Conservation (phyloP, 75 land plant genomes). For the Ceratopteris richardii region DNA sequence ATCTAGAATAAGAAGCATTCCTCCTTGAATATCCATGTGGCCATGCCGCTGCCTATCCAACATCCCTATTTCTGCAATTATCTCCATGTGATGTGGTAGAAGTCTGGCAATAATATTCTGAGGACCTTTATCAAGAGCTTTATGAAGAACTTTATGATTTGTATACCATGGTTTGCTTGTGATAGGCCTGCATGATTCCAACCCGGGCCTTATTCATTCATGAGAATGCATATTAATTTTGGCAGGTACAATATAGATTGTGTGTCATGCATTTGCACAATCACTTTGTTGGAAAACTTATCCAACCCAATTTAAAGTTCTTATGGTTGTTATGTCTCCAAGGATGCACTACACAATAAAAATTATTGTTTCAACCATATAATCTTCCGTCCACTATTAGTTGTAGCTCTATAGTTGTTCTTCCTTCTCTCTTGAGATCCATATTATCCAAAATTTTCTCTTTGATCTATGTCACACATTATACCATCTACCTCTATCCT, state of each 20-base stretch:
- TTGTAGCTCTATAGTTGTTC: conserved; percentile 86
- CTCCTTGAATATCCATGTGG: too few relatives aligned
- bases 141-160: conserved; percentile 95
- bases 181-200: conserved; percentile 95
- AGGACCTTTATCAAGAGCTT: conserved; percentile 97
- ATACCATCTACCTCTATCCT: too few relatives aligned
- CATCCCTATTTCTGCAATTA: conserved; percentile 83
- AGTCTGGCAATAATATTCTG: conserved; percentile 71
- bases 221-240: conserved; percentile 78
- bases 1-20: too few relatives aligned
- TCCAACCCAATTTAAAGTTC: conserved; percentile 39
- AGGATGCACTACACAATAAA: conserved; percentile 83
- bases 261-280: conserved; percentile 95
- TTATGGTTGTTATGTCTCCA: conserved; percentile 39
- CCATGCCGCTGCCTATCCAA: too few relatives aligned
- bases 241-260: conserved; percentile 94
- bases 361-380: conserved; percentile 86
- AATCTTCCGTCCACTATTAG: conserved; percentile 87
- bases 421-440: too few relatives aligned
- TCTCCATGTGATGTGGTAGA: conserved; percentile 93
- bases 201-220: conserved; percentile 82
- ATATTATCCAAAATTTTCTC: too few relatives aligned
- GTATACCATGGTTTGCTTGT: conserved; percentile 72
- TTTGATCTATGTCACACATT: too few relatives aligned
- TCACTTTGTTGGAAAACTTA: conserved; percentile 81